Percentiles rank a stretch among this genome's conserved stretches.
Evolutionary conservation across 139 green algal genomes (phyloP).

Genomic region (Chlamydomonas incerta): DNA sequence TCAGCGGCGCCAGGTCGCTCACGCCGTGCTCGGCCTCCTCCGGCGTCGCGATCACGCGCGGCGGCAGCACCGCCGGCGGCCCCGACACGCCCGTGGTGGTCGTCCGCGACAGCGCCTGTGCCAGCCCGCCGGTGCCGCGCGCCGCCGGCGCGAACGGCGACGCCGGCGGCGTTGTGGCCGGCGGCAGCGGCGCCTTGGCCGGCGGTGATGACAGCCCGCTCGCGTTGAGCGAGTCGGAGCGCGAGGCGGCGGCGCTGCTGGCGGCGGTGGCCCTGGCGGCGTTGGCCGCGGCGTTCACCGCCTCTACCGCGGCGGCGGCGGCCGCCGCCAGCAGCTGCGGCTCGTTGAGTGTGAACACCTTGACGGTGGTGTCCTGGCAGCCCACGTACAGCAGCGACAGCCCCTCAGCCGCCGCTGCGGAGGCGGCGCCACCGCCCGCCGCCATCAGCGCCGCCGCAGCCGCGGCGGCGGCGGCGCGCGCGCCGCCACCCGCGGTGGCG

Average conservation of each 20-base stretch:
- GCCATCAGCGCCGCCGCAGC: background rate
- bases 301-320: background rate
- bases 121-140: too few species aligned
- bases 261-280: background rate
- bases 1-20: conserved; percentile 34
- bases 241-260: background rate
- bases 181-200: too few species aligned
- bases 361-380: conserved; percentile 65
- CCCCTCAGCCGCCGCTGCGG: background rate
- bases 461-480: background rate
- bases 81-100: conserved; percentile 8
- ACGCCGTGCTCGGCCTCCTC: conserved; percentile 21
- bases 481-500: background rate
- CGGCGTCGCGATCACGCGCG: conserved; percentile 25
- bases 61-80: conserved; percentile 24
- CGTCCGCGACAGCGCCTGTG: background rate
- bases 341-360: conserved; percentile 42
- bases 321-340: conserved; percentile 14
- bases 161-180: background rate
- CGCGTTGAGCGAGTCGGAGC: background rate
- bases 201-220: background rate
- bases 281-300: background rate
- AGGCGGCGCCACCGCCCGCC: background rate
- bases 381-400: conserved; percentile 54
- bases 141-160: conserved; percentile 7